Base-by-base conservation (phyloP, 1,284 basidiomycete species). In the Fomitopsis palustris region DNA sequence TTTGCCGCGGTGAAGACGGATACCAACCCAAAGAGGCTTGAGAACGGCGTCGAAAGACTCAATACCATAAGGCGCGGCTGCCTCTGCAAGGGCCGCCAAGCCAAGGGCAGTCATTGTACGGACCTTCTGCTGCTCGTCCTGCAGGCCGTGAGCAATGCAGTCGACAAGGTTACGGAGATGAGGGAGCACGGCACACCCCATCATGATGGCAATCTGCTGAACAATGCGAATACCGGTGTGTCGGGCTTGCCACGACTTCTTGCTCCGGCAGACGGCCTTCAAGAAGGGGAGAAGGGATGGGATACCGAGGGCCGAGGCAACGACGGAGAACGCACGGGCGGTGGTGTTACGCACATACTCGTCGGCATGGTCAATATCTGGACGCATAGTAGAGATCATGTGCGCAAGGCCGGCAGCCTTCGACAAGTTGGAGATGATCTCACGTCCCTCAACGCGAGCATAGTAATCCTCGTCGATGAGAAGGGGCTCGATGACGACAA, bases 341-440 rank as follows among this genome's bases (percentile, higher is more conserved):
- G 97, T 99, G 37, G 97, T 99, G 75, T 99, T 99, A 62, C 97
- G 93, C 25, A 99, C 96, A 68, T 99, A 99, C 76, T 99, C 97
- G 74, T 99, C 97, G 43, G 96, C 95, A 70, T 99, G 96, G 75
- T 99, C 96, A 66, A 99, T 99, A 81, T 99, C 96, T 3, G 97
- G 97, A 68, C 96, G 91, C 96, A 99, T 99, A 21, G 96, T 99
- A 38, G 96, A 99, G 69, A 99, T 99, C 97, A 99, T 99, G 76
- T 99, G 97, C 2, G 96, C 97, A 23, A 99, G 88, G 76, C 97
- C 96, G 35, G 97, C 96, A 2, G 97, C 97, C 75, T 99, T 99
- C 52, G 97, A 97, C 53, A 99, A 79, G 75, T 99, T 99, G 69
- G 94, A 96, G 70, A 99, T 99, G 72, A 99, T 99, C 79, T 99